These are phyloP conservation scores for Botrytis pseudocinerea DNA, from an alignment of 2,329 filamentous ascomycete species.

Conservation along the genomic window DNA sequence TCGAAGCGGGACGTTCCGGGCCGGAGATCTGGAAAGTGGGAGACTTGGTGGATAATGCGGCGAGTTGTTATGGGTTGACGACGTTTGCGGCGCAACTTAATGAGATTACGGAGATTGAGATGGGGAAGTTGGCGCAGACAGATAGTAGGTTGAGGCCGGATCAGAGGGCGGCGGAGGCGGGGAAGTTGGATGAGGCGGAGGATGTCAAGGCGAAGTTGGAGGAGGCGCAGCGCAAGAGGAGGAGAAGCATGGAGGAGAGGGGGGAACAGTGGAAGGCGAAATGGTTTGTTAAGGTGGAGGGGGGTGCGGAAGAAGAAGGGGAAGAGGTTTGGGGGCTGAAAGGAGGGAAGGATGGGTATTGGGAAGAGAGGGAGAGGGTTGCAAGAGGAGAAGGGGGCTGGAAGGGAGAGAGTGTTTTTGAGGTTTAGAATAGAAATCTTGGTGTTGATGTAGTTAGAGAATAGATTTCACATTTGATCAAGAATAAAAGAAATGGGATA, in stretches of 20 bases:
- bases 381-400: conserved; percentile 54
- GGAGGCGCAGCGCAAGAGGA: conserved; percentile 75
- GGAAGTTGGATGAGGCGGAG: conserved; percentile 82
- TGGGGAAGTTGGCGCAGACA: conserved; percentile 72
- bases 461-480: not conserved
- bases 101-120: conserved; percentile 80
- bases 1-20: conserved; percentile 61
- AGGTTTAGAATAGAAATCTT: conserved; percentile 21
- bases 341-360: conserved; percentile 84
- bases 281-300: conserved; percentile 77
- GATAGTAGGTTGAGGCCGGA: conserved; percentile 85
- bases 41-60: conserved; percentile 73
- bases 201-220: conserved; percentile 79
- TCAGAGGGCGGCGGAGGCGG: conserved; percentile 80
- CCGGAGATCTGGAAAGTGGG: conserved; percentile 79
- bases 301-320: conserved; percentile 58
- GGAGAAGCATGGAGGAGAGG: conserved; percentile 72
- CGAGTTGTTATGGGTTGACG: conserved; percentile 84
- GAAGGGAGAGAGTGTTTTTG: conserved; percentile 56
- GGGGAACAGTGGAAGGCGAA: conserved; percentile 72
- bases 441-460: too few relatives aligned
- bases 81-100: conserved; percentile 84
- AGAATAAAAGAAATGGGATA: too few relatives aligned
- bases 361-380: conserved; percentile 72
- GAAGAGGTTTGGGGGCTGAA: conserved; percentile 77